phyloP scores from a whole-genome alignment of 73 alveolate genomes.

The Effrenium voratum region DNA sequence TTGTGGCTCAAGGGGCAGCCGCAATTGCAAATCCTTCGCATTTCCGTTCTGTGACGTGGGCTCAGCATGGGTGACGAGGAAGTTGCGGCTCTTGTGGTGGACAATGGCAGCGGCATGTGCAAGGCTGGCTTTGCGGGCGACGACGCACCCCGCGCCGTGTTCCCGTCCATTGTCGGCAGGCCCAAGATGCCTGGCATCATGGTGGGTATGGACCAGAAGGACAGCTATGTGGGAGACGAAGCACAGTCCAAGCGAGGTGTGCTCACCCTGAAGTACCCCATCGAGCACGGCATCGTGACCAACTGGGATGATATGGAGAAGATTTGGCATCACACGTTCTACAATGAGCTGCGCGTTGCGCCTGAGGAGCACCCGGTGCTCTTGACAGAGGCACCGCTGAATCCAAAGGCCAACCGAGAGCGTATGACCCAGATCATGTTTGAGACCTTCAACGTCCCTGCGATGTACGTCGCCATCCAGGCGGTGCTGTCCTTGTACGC shows the following conservation, averaged over 20 bases:
- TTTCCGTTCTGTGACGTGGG: too few relatives aligned
- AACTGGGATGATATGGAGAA: slow-evolving; percentile 97
- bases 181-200: slow-evolving; percentile 97
- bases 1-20: too few relatives aligned
- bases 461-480: slow-evolving; percentile 39
- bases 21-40: too few relatives aligned
- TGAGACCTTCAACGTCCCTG: background rate
- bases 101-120: slow-evolving; percentile 86
- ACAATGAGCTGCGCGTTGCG: slow-evolving; percentile 95
- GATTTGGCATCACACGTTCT: slow-evolving; percentile 96
- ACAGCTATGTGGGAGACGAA: slow-evolving; percentile 42
- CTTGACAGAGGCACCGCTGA: slow-evolving; percentile 97
- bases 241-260: slow-evolving; percentile 98
- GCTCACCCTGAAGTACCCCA: slow-evolving; percentile 97
- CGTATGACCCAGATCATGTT: slow-evolving; percentile 1
- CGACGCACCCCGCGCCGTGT: slow-evolving; percentile 98
- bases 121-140: slow-evolving; percentile 97
- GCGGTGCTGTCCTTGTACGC: slow-evolving; percentile 98
- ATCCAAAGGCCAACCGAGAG: slow-evolving; percentile 95
- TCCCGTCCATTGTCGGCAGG: slow-evolving; percentile 99
- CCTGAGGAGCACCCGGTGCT: slow-evolving; percentile 97
- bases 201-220: slow-evolving; percentile 89
- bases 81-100: slow-evolving; percentile 66
- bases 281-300: slow-evolving; percentile 96
- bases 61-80: slow-evolving; percentile 93